Evolutionary conservation across 1,284 basidiomycete genomes (phyloP), one percentile per base, ranked within the genome.

Genomic region (Sparassis latifolia): DNA sequence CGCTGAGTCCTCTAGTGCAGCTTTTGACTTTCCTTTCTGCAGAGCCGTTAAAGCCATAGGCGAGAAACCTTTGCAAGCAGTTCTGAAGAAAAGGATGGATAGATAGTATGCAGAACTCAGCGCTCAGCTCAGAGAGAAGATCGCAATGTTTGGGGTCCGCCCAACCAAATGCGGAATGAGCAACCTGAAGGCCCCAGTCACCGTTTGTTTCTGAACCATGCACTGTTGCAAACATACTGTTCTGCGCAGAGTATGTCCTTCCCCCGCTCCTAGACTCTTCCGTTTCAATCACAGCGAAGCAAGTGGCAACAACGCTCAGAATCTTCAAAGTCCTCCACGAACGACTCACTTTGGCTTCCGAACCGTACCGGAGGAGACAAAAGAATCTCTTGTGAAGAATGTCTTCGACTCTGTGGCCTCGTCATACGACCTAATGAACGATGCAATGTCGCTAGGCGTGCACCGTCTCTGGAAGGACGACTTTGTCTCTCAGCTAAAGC

Each of bases 391-490:
- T 44, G 96, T 99, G 52, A 92, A 90, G 59, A 79, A 80, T 55
- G 95, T 99, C 49, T 99, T 99, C 72, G 88, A 92, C 60, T 96
- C 92, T 3, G 96, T 99, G 49, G 94, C 97, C 41, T 90, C 91
- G 40, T 92, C 84, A 49, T 99, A 99, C 70, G 96, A 99, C 70
- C 69, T 98, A 41, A 97, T 99, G 95, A 99, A 99, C 76, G 97
- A 99, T 66, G 92, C 94, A 30, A 92, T 96, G 74, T 99, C 96
- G 4, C 72, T 98, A 52, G 97, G 97, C 33, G 88, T 99, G 30
- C 97, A 99, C 66, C 80, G 97, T 43, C 73, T 99, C 31, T 99
- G 97, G 97, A 99, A 99, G 72, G 94, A 98, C 69, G 80, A 85
- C 42, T 94, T 92, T 66, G 89, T 99, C 40, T 78, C 83, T 5